Percentiles rank a stretch among this genome's conserved stretches.
These are phyloP conservation scores for Solanum etuberosum DNA, from an alignment of 257 asterid genomes.

Conservation along the genomic window DNA sequence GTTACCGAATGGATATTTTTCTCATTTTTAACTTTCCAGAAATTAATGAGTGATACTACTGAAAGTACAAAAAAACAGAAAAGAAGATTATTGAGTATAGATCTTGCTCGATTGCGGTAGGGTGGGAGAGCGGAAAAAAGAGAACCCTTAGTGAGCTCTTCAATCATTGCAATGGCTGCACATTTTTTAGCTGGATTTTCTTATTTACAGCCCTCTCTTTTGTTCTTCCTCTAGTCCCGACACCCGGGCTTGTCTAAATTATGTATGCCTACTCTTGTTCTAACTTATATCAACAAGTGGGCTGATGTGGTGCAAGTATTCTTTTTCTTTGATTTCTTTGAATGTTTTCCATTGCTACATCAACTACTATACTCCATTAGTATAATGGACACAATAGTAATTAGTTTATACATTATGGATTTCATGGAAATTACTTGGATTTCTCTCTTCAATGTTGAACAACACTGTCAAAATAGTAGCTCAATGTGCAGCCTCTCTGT, in stretches of 20 bases:
- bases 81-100: background rate
- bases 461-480: background rate
- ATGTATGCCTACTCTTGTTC: background rate
- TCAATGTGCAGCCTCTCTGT: background rate
- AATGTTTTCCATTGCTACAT: background rate
- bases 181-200: background rate
- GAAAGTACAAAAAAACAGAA: background rate
- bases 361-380: background rate
- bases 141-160: background rate
- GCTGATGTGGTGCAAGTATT: background rate
- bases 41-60: background rate
- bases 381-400: background rate
- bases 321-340: background rate
- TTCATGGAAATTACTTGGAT: background rate
- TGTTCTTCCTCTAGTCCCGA: background rate
- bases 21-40: background rate
- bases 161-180: background rate
- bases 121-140: background rate
- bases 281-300: background rate
- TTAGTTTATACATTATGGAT: background rate
- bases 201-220: background rate
- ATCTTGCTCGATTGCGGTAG: background rate
- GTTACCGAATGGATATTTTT: background rate
- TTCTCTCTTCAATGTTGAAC: background rate
- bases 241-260: background rate